These are phyloP conservation scores for Wickerhamomyces silvicola DNA, from an alignment of 805 yeast species.

Conservation along the genomic window DNA sequence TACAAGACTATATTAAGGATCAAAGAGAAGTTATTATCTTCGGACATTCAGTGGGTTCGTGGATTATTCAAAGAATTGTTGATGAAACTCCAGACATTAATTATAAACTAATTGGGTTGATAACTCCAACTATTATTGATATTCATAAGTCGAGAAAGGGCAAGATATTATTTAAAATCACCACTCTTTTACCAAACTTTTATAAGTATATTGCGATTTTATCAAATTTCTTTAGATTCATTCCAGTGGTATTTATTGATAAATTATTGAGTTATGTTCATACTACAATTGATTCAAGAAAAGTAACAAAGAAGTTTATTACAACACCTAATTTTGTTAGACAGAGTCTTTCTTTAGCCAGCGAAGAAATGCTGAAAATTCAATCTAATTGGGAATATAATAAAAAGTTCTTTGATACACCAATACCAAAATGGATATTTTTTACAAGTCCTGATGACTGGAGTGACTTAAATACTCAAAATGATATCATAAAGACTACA, in stretches of 20 bases:
- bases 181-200: constrained; percentile 22
- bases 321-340: constrained; percentile 37
- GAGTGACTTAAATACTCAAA: constrained; percentile 50
- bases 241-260: constrained; percentile 19
- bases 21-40: constrained; percentile 38
- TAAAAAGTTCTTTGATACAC: constrained; percentile 35
- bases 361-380: constrained; percentile 52
- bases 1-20: constrained; percentile 28
- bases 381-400: constrained; percentile 45
- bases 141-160: constrained; percentile 45
- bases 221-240: constrained; percentile 15
- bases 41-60: constrained; percentile 73
- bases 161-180: constrained; percentile 21
- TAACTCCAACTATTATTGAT: constrained; percentile 66
- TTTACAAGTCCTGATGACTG: constrained; percentile 61
- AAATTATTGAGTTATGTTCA: constrained; percentile 2
- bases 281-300: constrained; percentile 5
- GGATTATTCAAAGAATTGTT: constrained; percentile 50
- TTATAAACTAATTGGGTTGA: constrained; percentile 46
- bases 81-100: constrained; percentile 18
- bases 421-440: constrained; percentile 42
- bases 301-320: constrained; percentile 37
- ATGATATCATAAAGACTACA: constrained; percentile 32
- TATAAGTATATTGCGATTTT: constrained; percentile 26
- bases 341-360: constrained; percentile 52